These are phyloP conservation scores for Gloeopeniophorella convolvens DNA, from an alignment of 768 basidiomycete species.

Conservation along the genomic window DNA sequence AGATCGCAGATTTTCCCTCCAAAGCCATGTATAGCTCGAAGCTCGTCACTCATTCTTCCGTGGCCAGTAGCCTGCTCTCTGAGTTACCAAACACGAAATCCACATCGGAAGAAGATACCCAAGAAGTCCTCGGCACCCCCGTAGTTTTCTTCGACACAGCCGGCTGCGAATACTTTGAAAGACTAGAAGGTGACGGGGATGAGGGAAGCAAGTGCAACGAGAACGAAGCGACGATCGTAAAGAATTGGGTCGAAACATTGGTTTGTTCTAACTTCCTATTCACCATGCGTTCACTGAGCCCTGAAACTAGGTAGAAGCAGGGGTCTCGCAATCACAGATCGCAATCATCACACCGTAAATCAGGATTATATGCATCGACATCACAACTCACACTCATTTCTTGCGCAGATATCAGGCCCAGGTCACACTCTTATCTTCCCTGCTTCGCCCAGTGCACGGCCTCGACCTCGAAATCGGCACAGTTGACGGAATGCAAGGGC, in stretches of 20 bases:
- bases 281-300: too few species aligned
- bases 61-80: conserved; percentile 62
- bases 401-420: conserved; percentile 84
- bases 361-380: not conserved
- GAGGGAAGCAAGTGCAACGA: conserved; percentile 92
- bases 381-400: not conserved
- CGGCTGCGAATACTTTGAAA: conserved; percentile 90
- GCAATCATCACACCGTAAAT: conserved; percentile 82
- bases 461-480: conserved; percentile 80
- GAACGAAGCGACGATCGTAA: conserved; percentile 87
- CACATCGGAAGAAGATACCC: conserved; percentile 56
- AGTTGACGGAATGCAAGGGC: conserved; percentile 96
- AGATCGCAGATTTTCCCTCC: conserved; percentile 84
- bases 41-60: conserved; percentile 64
- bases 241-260: conserved; percentile 73
- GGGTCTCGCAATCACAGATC: conserved; percentile 65
- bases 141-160: conserved; percentile 93
- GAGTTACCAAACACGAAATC: conserved; percentile 54
- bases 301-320: conserved; percentile 44
- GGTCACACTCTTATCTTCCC: conserved; percentile 73
- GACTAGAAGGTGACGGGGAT: conserved; percentile 68
- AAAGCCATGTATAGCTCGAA: conserved; percentile 69
- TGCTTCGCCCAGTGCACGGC: conserved; percentile 68
- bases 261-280: too few species aligned
- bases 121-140: conserved; percentile 67